These are phyloP conservation scores for Cordyceps farinosa DNA, from an alignment of 2,329 filamentous ascomycete genomes.

Conservation along the genomic window DNA sequence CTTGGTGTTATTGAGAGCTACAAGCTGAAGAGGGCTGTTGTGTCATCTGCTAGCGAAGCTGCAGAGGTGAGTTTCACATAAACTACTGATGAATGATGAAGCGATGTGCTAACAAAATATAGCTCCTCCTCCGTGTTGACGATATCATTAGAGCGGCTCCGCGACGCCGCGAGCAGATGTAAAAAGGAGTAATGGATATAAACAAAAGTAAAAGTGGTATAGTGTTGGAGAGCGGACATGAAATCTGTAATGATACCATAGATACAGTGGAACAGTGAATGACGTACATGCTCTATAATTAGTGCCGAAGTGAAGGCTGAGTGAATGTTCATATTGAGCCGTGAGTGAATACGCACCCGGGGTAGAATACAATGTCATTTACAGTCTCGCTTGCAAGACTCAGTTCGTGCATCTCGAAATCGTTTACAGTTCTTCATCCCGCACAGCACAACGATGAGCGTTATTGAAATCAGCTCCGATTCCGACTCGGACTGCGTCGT, in stretches of 20 bases:
- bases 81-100: not conserved
- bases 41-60: constrained; percentile 92
- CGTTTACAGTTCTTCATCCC: not conserved
- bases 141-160: constrained; percentile 96
- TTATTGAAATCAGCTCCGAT: constrained; percentile 16
- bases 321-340: not conserved
- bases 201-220: constrained; percentile 19
- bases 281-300: not conserved
- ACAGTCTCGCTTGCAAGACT: not conserved
- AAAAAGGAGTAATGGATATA: constrained; percentile 21
- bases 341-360: constrained; percentile 19
- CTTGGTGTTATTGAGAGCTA: constrained; percentile 95
- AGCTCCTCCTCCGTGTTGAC: constrained; percentile 71
- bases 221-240: constrained; percentile 24
- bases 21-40: constrained; percentile 97
- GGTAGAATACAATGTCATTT: not conserved
- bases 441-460: constrained; percentile 15
- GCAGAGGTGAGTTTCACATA: constrained; percentile 67
- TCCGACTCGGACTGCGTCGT: constrained; percentile 12
- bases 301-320: not conserved
- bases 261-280: constrained; percentile 20
- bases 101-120: constrained; percentile 24
- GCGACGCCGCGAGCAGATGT: constrained; percentile 47
- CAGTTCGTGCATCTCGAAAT: constrained; percentile 14
- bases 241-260: constrained; percentile 40